phyloP scores from a whole-genome alignment of 2,329 filamentous ascomycete species.

The Venturia carpophila region DNA sequence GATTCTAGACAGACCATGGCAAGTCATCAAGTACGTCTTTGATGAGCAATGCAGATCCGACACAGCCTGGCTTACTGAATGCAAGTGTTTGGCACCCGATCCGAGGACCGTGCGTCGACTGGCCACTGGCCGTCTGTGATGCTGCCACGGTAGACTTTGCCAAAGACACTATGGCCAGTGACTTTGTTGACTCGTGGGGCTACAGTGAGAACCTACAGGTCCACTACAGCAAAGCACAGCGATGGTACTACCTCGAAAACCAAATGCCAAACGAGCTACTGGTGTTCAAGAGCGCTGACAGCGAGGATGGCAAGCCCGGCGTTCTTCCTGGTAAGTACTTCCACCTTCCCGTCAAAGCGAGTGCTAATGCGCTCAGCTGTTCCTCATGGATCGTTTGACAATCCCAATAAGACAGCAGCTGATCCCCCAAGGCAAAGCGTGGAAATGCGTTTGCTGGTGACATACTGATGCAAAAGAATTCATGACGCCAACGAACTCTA shows the following conservation, averaged over 20 bases:
- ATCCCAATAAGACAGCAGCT: slow-evolving; percentile 1
- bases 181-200: slow-evolving; percentile 15
- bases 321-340: slow-evolving; percentile 12
- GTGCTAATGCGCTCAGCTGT: slow-evolving; percentile 5
- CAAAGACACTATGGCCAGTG: slow-evolving; percentile 14
- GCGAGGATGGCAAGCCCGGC: slow-evolving; percentile 7
- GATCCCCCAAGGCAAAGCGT: slow-evolving; percentile 15
- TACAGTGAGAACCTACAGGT: slow-evolving; percentile 19
- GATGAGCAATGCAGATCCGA: neutral
- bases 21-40: slow-evolving; percentile 16
- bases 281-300: slow-evolving; percentile 18
- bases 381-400: slow-evolving; percentile 15
- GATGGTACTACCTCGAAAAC: slow-evolving; percentile 20
- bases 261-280: slow-evolving; percentile 17
- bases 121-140: slow-evolving; percentile 20
- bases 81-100: slow-evolving; percentile 19
- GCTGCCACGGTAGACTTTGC: slow-evolving; percentile 14
- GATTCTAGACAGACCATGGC: slow-evolving; percentile 3
- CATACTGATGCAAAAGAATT: neutral
- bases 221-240: slow-evolving; percentile 19
- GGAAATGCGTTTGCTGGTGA: neutral
- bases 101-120: slow-evolving; percentile 18
- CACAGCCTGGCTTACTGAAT: neutral
- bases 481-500: neutral
- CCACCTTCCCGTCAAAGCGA: neutral